Evolutionary conservation across 2,329 filamentous ascomycete genomes (phyloP), one percentile per base, ranked within the genome.

Genomic region (Keithomyces neogunnii): DNA sequence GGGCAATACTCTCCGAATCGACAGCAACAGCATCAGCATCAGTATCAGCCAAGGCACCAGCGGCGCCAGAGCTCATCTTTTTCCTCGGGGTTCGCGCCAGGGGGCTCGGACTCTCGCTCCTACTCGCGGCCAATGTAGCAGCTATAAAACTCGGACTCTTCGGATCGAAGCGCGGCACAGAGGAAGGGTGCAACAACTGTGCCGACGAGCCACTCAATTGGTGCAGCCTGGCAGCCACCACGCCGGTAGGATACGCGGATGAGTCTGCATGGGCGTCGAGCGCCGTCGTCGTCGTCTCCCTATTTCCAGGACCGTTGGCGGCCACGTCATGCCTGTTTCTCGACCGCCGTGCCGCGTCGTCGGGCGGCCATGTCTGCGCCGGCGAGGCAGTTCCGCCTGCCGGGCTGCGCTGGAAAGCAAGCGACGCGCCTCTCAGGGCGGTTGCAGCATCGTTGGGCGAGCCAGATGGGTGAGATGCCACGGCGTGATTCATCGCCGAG

Each of bases 71-170:
- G 53, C 66, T 70, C 5, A 57, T 59, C 48, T 59, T 65, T 46
- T 63, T 66, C 55, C 49, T 59, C 4, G 57, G 63, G 48, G 59
- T 57, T 31, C 52, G 54, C 2, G 51, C 51, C 19, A 29, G 4
- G 19, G 65, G 62, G 6, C 60, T 66, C 9, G 71, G 68, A 51
- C 71, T 74, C 30, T 69, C 73, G 52, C 66, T 76, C 4, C 76
- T 70, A 56, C 80, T 80, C 30, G 72, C 75, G 13, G 80, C 78
- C 62, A 84, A 73, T 51, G 81, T 83, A 26, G 82, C 84, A 11
- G 69, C 69, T 49, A 72, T 72, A 53, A 70, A 67, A 80, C 85
- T 71, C 5, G 82, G 74, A 45, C 77, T 83, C 53, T 75, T 76
- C 11, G 68, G 60, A 51, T 73, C 73, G 50, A 62, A 51, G 53